A percentile compares a stretch with the other conserved stretches of the same genome.
Conservation (phyloP, 1,284 basidiomycete genomes). For the Leccinum colubrinum region DNA sequence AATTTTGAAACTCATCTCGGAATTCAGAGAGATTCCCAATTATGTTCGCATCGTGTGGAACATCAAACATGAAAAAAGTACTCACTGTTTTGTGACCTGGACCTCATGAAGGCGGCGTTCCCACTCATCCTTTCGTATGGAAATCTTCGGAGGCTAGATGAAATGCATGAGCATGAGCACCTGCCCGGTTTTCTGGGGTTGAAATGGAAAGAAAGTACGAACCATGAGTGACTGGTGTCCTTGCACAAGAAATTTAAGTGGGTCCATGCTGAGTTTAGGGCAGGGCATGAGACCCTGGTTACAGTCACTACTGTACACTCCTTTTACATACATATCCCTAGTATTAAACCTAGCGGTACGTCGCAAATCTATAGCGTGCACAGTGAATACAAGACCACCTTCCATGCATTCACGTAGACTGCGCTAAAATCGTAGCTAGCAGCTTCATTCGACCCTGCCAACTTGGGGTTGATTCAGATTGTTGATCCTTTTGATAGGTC, state of each 20-base stretch:
- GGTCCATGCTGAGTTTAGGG: constrained; percentile 27
- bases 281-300: constrained; percentile 16
- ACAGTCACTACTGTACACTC: not conserved
- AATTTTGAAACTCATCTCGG: constrained; percentile 57
- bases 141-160: constrained; percentile 43
- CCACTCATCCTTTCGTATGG: constrained; percentile 74
- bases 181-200: not conserved
- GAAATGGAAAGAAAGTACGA: constrained; percentile 16
- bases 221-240: constrained; percentile 27
- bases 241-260: constrained; percentile 25
- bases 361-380: not conserved
- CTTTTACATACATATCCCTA: not conserved
- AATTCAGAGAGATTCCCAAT: constrained; percentile 91
- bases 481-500: not conserved
- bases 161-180: constrained; percentile 10
- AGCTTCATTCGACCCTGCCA: not conserved
- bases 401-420: not conserved
- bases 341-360: not conserved
- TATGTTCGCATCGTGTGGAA: constrained; percentile 52
- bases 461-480: not conserved
- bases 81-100: constrained; percentile 76
- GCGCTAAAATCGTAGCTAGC: not conserved
- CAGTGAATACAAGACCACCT: constrained; percentile 1
- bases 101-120: constrained; percentile 72
- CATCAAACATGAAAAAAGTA: constrained; percentile 23